Conservation (phyloP, 73 alveolate species). For the Blepharisma japonicum region DNA sequence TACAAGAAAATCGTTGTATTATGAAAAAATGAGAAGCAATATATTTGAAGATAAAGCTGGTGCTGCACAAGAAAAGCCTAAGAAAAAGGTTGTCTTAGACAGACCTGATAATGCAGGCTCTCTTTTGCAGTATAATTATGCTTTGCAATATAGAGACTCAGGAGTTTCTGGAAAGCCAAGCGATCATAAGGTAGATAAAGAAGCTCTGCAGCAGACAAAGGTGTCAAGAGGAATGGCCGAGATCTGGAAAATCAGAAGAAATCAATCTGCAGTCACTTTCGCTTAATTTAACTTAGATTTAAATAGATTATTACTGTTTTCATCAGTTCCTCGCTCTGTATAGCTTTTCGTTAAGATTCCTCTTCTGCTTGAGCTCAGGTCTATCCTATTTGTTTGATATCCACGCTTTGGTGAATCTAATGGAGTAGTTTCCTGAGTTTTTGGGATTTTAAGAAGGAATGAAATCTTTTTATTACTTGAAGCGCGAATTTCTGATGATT, state of each 20-base stretch:
- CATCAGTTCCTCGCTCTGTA: too few relatives aligned
- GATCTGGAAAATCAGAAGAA: neutral
- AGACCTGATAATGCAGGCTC: too few relatives aligned
- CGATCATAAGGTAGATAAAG: neutral
- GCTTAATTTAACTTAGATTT: neutral
- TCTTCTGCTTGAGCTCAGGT: too few relatives aligned
- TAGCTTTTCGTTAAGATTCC: too few relatives aligned
- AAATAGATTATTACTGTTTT: too few relatives aligned
- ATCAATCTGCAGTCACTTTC: neutral
- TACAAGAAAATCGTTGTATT: neutral
- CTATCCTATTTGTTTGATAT: too few relatives aligned
- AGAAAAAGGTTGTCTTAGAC: neutral
- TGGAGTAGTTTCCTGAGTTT: too few relatives aligned
- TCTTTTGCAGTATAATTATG: conserved; percentile 12
- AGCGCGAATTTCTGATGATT: too few relatives aligned
- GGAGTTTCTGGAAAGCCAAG: neutral
- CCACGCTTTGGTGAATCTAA: too few relatives aligned
- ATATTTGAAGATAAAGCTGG: neutral
- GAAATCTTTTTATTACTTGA: too few relatives aligned
- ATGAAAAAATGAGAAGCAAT: neutral
- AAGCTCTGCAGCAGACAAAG: neutral
- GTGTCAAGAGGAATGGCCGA: neutral
- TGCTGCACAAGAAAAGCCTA: neutral
- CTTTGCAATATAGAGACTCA: neutral
- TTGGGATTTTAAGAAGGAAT: too few relatives aligned